phyloP scores from a whole-genome alignment of 2,329 filamentous ascomycete genomes.

The Colletotrichum truncatum region DNA sequence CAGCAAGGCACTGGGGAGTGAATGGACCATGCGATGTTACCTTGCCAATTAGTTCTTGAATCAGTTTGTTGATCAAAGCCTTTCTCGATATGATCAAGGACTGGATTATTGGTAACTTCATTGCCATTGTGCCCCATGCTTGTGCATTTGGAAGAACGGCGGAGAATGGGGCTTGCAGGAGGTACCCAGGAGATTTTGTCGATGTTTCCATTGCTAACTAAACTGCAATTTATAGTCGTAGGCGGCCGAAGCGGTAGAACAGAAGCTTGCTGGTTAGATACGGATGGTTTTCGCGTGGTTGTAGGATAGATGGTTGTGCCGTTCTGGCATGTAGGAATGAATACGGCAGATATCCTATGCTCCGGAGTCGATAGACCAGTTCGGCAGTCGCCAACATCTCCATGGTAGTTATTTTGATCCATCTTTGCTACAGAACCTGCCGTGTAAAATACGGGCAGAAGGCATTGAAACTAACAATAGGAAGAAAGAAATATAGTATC shows the following conservation, averaged over 20 bases:
- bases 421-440: no score
- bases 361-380: no score
- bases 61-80: no score
- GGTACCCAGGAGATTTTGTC: not conserved
- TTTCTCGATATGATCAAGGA: not conserved
- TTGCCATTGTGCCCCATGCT: not conserved
- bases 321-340: not conserved
- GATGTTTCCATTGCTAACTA: not conserved
- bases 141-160: conserved; percentile 16
- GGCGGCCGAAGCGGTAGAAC: not conserved
- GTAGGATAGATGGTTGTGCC: conserved; percentile 1
- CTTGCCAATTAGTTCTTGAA: no score
- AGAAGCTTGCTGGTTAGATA: not conserved
- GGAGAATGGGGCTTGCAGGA: not conserved
- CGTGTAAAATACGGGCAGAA: no score
- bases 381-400: no score
- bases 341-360: not conserved
- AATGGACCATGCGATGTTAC: no score
- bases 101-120: not conserved
- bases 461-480: no score
- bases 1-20: no score
- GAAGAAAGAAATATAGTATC: no score
- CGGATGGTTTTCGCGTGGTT: not conserved
- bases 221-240: conserved; percentile 20
- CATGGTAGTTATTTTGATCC: no score